Evolutionary conservation across 192 early-diverging fungal species (phyloP).

Genomic region (Pilaira anomala): DNA sequence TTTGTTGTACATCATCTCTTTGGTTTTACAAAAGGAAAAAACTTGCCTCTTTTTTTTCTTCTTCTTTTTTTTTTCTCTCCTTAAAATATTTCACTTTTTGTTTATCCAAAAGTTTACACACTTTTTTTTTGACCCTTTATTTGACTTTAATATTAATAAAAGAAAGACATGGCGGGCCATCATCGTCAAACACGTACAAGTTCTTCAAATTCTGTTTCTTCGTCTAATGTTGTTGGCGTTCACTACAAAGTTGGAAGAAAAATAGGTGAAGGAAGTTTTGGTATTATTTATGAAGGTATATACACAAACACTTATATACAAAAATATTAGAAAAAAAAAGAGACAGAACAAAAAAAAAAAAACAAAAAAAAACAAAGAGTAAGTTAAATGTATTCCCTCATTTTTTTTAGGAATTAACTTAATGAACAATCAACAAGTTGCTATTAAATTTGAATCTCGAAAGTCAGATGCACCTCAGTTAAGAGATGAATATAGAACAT

Average conservation of each 20-base stretch:
- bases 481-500: constrained; percentile 93
- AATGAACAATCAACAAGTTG: constrained; percentile 87
- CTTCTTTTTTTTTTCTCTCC: too few species aligned
- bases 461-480: constrained; percentile 98
- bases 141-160: not conserved
- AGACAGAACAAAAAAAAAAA: too few species aligned
- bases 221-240: constrained; percentile 84
- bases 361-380: too few species aligned
- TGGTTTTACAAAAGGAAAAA: too few species aligned
- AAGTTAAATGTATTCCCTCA: not conserved
- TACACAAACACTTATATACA: too few species aligned
- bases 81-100: too few species aligned
- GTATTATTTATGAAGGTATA: constrained; percentile 98
- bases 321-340: too few species aligned
- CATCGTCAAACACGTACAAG: constrained; percentile 19
- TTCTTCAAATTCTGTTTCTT: constrained; percentile 37
- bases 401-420: constrained; percentile 69
- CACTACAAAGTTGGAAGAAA: constrained; percentile 95
- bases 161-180: constrained; percentile 8
- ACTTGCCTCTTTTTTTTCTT: too few species aligned
- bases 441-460: constrained; percentile 96
- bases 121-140: too few species aligned
- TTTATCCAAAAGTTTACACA: too few species aligned
- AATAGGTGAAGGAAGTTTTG: constrained; percentile 98
- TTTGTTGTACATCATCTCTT: too few species aligned